phyloP scores from a whole-genome alignment of 257 asterid genomes.

The Forsythia viridissima region DNA sequence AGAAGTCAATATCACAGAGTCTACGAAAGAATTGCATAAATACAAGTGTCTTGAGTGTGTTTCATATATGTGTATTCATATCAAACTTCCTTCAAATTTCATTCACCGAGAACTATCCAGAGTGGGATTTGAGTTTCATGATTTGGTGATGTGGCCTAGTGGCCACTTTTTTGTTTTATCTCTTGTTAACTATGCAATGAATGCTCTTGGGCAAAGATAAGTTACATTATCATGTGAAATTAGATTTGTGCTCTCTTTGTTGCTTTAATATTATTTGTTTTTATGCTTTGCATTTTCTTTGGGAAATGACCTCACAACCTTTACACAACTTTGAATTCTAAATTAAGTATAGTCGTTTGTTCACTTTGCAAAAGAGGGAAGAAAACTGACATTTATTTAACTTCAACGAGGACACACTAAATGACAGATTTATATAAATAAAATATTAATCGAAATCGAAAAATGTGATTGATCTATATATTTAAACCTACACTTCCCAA shows the following conservation, averaged over 20 bases:
- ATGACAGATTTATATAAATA: not conserved
- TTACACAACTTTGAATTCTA: not conserved
- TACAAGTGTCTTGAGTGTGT: not conserved
- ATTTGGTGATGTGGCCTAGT: too few species aligned
- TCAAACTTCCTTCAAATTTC: not conserved
- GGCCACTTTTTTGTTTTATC: too few species aligned
- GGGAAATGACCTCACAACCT: too few species aligned
- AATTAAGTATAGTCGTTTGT: not conserved
- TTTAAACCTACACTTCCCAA: not conserved
- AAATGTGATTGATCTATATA: not conserved
- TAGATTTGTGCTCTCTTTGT: too few species aligned
- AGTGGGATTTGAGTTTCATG: too few species aligned
- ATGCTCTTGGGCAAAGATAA: too few species aligned
- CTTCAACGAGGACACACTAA: not conserved
- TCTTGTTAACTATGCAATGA: too few species aligned
- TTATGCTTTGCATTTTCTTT: too few species aligned
- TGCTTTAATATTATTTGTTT: too few species aligned
- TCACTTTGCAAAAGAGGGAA: not conserved
- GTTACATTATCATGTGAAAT: too few species aligned
- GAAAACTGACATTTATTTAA: not conserved
- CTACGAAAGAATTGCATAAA: not conserved
- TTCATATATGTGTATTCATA: not conserved
- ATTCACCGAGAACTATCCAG: too few species aligned
- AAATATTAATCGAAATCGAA: not conserved
- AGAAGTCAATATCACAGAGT: not conserved